Percentiles rank a stretch among this genome's conserved stretches.
phyloP scores from a whole-genome alignment of 192 early-diverging fungal species.

The Kickxella alabastrina region DNA sequence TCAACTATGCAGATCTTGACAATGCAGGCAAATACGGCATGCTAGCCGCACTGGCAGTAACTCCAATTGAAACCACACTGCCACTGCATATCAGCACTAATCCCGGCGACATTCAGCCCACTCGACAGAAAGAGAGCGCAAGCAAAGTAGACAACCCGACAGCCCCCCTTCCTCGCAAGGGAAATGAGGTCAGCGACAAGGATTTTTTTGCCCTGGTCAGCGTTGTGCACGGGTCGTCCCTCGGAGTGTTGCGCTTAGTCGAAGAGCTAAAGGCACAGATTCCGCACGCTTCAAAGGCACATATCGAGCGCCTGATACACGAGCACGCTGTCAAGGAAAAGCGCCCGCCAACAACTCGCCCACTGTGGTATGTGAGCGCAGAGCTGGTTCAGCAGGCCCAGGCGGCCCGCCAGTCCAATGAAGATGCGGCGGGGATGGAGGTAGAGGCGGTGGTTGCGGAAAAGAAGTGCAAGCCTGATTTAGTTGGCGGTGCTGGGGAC shows the following conservation, averaged over 20 bases:
- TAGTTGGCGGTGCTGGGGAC: no score
- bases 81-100: slow-evolving; percentile 24
- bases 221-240: slow-evolving; percentile 43
- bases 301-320: slow-evolving; percentile 44
- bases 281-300: slow-evolving; percentile 32
- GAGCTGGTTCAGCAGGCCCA: slow-evolving; percentile 16
- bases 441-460: neutral
- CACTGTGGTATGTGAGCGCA: slow-evolving; percentile 40
- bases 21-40: neutral
- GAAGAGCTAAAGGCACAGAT: slow-evolving; percentile 31
- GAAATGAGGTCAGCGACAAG: slow-evolving; percentile 18
- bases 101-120: slow-evolving; percentile 6
- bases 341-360: slow-evolving; percentile 25
- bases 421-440: neutral
- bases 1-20: neutral
- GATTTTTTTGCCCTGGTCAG: slow-evolving; percentile 19
- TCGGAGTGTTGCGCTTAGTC: slow-evolving; percentile 29
- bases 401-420: neutral
- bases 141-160: neutral
- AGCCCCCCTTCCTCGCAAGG: slow-evolving; percentile 6
- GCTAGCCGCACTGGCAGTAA: slow-evolving; percentile 8
- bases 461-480: neutral
- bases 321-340: slow-evolving; percentile 49
- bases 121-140: neutral
- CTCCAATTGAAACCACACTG: neutral